Evolutionary conservation across 306 rosid genomes (phyloP), one percentile per base, ranked within the genome.

Genomic region (Vigna radiata): DNA sequence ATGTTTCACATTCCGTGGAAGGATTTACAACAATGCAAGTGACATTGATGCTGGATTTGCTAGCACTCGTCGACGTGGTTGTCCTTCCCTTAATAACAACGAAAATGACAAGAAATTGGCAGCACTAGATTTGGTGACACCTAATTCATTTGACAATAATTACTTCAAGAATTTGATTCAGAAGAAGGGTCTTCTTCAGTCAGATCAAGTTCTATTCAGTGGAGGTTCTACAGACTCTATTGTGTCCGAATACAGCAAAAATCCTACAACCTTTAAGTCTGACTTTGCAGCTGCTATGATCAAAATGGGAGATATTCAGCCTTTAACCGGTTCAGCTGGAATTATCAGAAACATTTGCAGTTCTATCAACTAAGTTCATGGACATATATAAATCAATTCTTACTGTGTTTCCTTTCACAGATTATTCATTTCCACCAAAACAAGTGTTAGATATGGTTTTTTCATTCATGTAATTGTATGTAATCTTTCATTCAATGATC

Each of bases 61-160:
- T 4, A 72, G 76, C 9, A 87, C 85, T 46, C 89, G 85, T 13
- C 72, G n/a, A 60, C 83, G 89, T 3, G 54, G 70, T 23, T 87
- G 93, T 59, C 93, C 89, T 6, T 55, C 78, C 0, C 3, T 8
- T 2, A 65, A 8, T 7, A 72, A 25, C 7, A 5, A 8, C 1
- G 11, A 13, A 2, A 83, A 88, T 11, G 9, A 85, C 50, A 7
- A 63, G 29, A 89, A 78, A 25, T 70, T 85, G 79, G 86, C 93
- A 14, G 48, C 90, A 29, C 46, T 89, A 0, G 93, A 89, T 10
- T 81, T 89, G 84, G 90, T 89, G 6, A 87, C 93, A 10, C 90
- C 89, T 0, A 89, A 86, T 64, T 85, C 87, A 1, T 87, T 89
- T 60, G 91, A 89, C 81, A 81, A 85, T 73, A 87, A 87, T 18